Evolutionary conservation across 2,329 filamentous ascomycete genomes (phyloP), one percentile per base, ranked within the genome.

Genomic region (Colletotrichum somersetense): DNA sequence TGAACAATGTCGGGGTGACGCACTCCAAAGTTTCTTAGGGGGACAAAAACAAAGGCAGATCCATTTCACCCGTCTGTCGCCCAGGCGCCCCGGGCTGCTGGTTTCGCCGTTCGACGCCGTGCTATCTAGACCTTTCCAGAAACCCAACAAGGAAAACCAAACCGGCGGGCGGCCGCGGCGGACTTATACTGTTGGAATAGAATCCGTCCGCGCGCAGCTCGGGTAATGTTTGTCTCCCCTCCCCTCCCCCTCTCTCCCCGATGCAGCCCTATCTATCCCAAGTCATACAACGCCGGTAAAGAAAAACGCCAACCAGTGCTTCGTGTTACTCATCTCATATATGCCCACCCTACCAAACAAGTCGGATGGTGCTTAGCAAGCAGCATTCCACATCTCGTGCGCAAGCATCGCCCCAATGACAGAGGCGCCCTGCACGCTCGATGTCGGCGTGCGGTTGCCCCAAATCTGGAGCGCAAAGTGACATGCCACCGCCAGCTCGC

Each of bases 381-480:
- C 68, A 8, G 72, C 72, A 35, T 70, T 74, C 70, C 72, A 74
- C 38, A 73, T 62, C 64, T 71, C 67, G 38, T 74, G 73, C 1
- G 62, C 61, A 42, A 74, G 71, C 65, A 74, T 72, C 55, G 53
- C 46, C 2, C 72, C 67, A 63, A 74, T 72, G 18, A 74, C 61
- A 6, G 57, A 64, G n/a, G 65, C 66, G 18, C 73, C 73, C 0
- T 72, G 73, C 23, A 65, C 38, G 20, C 71, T 50, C 4, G 69
- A 66, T 11, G 55, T 67, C 62, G 44, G 52, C n/a, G 35, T 55
- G 52, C 62, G 58, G 5, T 48, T 50, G n/a, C 62, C 57, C 67
- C 68, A 74, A 12, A 74, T 65, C 58, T 72, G 72, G 18, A 74
- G 57, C 30, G 67, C 65, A 44, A 74, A 62, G 48, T 69, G 68